Evolutionary conservation across 805 yeast genomes (phyloP).

Genomic region (Yarrowia porcina): DNA sequence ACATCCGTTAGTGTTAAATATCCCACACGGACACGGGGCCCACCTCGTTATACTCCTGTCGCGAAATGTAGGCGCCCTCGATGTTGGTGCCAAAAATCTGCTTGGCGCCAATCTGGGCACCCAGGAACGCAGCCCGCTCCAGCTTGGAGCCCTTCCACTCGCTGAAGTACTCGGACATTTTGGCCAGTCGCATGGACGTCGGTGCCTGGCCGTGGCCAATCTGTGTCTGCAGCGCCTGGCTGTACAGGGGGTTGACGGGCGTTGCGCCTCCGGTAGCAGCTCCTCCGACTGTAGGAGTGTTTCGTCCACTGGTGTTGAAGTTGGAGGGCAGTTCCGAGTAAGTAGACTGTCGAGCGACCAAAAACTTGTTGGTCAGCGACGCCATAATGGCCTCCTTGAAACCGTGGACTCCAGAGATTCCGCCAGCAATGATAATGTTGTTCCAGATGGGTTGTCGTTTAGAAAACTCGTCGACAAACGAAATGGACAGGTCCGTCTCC

Average conservation of each 20-base stretch:
- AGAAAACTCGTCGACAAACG: slow-evolving; percentile 60
- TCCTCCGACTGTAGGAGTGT: slow-evolving; percentile 34
- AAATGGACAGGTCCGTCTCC: slow-evolving; percentile 52
- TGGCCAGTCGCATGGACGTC: slow-evolving; percentile 60
- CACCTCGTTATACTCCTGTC: slow-evolving; percentile 65
- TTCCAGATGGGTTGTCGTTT: slow-evolving; percentile 83
- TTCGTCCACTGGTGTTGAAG: slow-evolving; percentile 37
- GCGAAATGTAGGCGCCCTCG: slow-evolving; percentile 62
- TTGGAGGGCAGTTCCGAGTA: slow-evolving; percentile 41
- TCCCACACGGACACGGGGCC: slow-evolving; percentile 89
- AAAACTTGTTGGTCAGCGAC: slow-evolving; percentile 54
- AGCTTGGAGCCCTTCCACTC: slow-evolving; percentile 85
- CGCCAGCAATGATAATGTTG: slow-evolving; percentile 73
- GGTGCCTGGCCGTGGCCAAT: slow-evolving; percentile 66
- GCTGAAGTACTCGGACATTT: slow-evolving; percentile 87
- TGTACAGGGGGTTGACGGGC: slow-evolving; percentile 44
- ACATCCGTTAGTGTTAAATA: slow-evolving; percentile 29
- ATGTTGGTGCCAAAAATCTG: slow-evolving; percentile 69
- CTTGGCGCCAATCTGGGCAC: slow-evolving; percentile 83
- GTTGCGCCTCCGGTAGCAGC: slow-evolving; percentile 31
- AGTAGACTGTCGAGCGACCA: slow-evolving; percentile 43
- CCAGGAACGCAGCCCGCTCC: slow-evolving; percentile 74
- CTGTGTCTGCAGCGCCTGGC: slow-evolving; percentile 30
- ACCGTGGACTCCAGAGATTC: slow-evolving; percentile 72
- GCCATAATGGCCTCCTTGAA: slow-evolving; percentile 66